Conservation (phyloP, 2,329 filamentous ascomycete genomes). For the Hymenoscyphus albidus region DNA sequence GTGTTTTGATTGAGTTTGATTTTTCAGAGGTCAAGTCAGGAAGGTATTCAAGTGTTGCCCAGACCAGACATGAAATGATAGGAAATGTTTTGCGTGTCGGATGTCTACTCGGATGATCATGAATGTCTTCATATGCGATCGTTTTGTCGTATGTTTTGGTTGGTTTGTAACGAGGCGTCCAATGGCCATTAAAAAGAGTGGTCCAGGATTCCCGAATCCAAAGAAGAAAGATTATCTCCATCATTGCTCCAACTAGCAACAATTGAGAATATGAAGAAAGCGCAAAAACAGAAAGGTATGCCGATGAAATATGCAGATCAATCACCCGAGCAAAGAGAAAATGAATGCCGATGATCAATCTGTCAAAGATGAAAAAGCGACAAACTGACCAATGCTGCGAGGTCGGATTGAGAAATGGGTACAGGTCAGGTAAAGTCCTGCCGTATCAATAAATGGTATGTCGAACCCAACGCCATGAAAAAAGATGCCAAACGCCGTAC, state of each 20-base stretch:
- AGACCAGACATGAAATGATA: conserved; percentile 16
- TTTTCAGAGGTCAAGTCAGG: conserved; percentile 1
- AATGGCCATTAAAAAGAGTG: conserved; percentile 27
- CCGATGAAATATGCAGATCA: conserved; percentile 31
- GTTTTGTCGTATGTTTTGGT: conserved; percentile 22
- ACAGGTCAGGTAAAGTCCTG: conserved; percentile 18
- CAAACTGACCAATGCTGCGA: conserved; percentile 19
- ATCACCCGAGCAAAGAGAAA: conserved; percentile 29
- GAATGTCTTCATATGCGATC: conserved; percentile 28
- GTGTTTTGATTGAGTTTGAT: conserved; percentile 1
- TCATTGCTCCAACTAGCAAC: conserved; percentile 19
- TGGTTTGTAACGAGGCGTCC: conserved; percentile 14
- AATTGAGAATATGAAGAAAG: conserved; percentile 17
- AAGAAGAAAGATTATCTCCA: conserved; percentile 21
- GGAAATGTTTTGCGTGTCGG: conserved; percentile 13
- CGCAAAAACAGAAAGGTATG: conserved; percentile 29
- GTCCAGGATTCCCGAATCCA: conserved; percentile 35
- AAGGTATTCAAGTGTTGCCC: not conserved
- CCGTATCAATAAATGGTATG: conserved; percentile 18
- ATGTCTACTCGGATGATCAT: conserved; percentile 21
- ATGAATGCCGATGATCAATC: conserved; percentile 17
- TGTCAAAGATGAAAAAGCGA: conserved; percentile 24
- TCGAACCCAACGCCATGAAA: conserved; percentile 26
- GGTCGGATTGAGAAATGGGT: conserved; percentile 9
- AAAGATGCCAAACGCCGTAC: conserved; percentile 25